Conservation (phyloP, 352 stramenopile genomes). For the Globisporangium cystogenes region DNA sequence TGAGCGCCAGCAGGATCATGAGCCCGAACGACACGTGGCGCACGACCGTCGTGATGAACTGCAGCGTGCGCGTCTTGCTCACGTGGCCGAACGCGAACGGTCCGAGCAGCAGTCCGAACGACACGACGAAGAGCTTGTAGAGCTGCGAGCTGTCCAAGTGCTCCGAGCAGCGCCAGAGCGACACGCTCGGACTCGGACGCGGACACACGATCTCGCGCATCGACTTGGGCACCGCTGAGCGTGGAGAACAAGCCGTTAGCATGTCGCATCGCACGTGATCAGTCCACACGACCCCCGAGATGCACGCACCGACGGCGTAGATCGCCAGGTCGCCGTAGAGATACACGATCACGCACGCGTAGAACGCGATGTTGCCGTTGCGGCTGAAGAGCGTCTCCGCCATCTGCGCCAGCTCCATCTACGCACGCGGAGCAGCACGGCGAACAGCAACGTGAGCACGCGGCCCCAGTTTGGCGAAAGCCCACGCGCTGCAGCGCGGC, state of each 20-base stretch:
- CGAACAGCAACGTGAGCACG: not conserved
- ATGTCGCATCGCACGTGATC: too few species aligned
- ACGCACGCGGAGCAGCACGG: not conserved
- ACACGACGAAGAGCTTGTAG: slow-evolving; percentile 76
- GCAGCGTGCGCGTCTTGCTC: slow-evolving; percentile 76
- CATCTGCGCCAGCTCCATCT: slow-evolving; percentile 86
- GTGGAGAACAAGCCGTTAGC: too few species aligned
- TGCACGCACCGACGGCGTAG: slow-evolving; percentile 75
- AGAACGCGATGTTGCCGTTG: slow-evolving; percentile 69
- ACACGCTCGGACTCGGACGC: slow-evolving; percentile 31
- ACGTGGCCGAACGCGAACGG: slow-evolving; percentile 80
- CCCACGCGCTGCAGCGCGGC: not conserved
- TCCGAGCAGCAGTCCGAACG: slow-evolving; percentile 67
- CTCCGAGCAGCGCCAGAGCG: slow-evolving; percentile 68
- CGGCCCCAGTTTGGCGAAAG: too few species aligned
- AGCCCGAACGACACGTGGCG: slow-evolving; percentile 79
- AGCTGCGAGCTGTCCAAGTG: slow-evolving; percentile 71
- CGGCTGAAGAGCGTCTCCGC: slow-evolving; percentile 68
- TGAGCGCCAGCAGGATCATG: slow-evolving; percentile 72
- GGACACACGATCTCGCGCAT: slow-evolving; percentile 82
- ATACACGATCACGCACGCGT: slow-evolving; percentile 76
- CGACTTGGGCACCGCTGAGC: slow-evolving; percentile 80
- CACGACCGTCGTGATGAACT: slow-evolving; percentile 78
- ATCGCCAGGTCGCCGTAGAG: slow-evolving; percentile 86
- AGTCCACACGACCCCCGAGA: too few species aligned